Evolutionary conservation across 306 rosid genomes (phyloP).

Genomic region (Cucurbita moschata): DNA sequence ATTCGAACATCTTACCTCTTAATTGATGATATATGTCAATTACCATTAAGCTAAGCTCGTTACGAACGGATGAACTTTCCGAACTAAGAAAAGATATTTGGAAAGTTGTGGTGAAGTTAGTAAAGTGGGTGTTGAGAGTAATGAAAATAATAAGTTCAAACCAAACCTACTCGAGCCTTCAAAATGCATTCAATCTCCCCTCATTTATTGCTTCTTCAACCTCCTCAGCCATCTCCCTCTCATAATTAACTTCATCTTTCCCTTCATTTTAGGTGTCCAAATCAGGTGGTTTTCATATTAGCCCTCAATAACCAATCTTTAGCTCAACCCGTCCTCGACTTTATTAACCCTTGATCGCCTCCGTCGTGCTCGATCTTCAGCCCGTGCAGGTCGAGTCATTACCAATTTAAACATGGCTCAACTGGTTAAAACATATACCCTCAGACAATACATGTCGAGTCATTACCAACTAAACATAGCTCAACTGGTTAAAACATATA

Average conservation of each 20-base stretch:
- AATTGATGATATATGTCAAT: too few species aligned
- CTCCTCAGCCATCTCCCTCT: background rate
- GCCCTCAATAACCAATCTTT: too few species aligned
- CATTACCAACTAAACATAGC: too few species aligned
- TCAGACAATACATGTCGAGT: too few species aligned
- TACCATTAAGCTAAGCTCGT: too few species aligned
- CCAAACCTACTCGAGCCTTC: background rate
- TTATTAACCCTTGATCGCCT: background rate
- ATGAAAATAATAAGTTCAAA: constrained; percentile 12
- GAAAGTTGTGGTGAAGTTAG: background rate
- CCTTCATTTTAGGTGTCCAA: background rate
- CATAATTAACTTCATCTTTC: background rate
- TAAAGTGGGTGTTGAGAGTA: constrained; percentile 7
- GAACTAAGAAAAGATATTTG: too few species aligned
- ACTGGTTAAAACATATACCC: too few species aligned
- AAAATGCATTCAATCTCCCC: background rate
- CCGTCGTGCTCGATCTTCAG: background rate
- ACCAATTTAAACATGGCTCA: too few species aligned
- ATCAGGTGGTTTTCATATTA: background rate
- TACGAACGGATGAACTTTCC: too few species aligned
- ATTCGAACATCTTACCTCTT: too few species aligned
- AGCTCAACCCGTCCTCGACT: background rate
- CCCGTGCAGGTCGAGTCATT: background rate
- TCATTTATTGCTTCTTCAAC: constrained; percentile 7
- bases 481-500: too few species aligned